Evolutionary conservation across 352 stramenopile genomes (phyloP), one percentile per base, ranked within the genome.

Genomic region (Thalassiosira exigua): DNA sequence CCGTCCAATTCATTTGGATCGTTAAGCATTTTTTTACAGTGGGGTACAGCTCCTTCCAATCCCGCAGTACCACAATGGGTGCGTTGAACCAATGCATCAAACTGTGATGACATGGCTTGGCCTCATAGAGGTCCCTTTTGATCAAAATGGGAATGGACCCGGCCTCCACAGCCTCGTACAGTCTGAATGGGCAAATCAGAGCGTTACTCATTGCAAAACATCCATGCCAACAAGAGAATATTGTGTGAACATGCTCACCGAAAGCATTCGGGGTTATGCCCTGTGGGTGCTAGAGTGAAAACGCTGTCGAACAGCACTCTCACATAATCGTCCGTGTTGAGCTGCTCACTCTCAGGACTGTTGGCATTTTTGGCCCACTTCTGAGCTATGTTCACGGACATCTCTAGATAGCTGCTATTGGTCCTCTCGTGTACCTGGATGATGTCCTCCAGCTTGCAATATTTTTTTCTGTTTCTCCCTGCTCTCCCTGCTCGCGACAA

Each of bases 181-280:
- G 30, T 56, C 83, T 46, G 69, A n/a, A n/a, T n/a, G n/a, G n/a
- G n/a, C n/a, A n/a, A n/a, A n/a, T n/a, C n/a, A n/a, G n/a, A n/a
- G n/a, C n/a, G n/a, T n/a, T n/a, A n/a, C n/a, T n/a, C n/a, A n/a
- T n/a, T n/a, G n/a, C n/a, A n/a, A 81, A 89, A 11, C 75, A 85
- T 64, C 87, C 82, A 87, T 89, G 51, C 87, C 79, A 19, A 78
- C 82, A 7, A 58, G 64, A 3, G 82, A 79, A 27, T 69, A 64
- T 21, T 87, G 22, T 3, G 82, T 89, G 62, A 89, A 89, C 24
- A 42, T 59, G 19, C 62, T 82, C 14, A 87, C n/a, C 82, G 58
- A 69, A 83, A 90, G 17, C 76, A 86, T 65, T 90, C 83, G 12
- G 80, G 76, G 60, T 90, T 90, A 56, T 90, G 83, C 17, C 83